A percentile compares a stretch with the other conserved stretches of the same genome.
Conservation (phyloP, 306 rosid species). For the Mimosa bimucronata region DNA sequence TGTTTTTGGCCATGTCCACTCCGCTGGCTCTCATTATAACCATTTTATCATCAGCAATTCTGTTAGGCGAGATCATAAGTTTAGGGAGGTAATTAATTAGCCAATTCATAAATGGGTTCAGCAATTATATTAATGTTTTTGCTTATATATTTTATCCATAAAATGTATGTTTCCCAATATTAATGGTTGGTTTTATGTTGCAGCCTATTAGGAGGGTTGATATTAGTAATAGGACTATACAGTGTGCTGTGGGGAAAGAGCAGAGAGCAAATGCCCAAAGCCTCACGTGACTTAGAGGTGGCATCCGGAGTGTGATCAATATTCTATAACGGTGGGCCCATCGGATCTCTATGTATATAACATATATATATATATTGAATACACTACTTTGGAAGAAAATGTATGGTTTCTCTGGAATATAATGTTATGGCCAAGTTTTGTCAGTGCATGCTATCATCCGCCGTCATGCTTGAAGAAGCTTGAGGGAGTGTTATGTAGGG, state of each 20-base stretch:
- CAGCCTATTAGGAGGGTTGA: constrained; percentile 67
- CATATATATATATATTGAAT: too few relatives aligned
- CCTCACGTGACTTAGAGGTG: constrained; percentile 40
- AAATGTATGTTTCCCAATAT: neutral
- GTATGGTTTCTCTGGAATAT: neutral
- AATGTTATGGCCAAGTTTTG: neutral
- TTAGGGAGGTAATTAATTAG: constrained; percentile 71
- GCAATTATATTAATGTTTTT: neutral
- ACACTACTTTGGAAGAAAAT: neutral
- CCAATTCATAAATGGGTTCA: neutral
- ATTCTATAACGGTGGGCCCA: neutral
- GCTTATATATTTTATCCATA: neutral
- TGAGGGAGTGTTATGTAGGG: neutral
- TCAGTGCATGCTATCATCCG: neutral
- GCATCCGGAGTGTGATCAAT: neutral
- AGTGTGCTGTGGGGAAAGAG: constrained; percentile 82
- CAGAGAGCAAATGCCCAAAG: constrained; percentile 48
- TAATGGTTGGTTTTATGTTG: neutral
- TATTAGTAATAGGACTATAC: constrained; percentile 69
- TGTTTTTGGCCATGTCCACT: constrained; percentile 82
- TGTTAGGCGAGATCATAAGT: constrained; percentile 62
- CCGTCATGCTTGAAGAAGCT: neutral
- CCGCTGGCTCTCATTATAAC: constrained; percentile 73
- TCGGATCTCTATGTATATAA: neutral
- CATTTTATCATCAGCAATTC: constrained; percentile 54